Conservation (phyloP, 805 yeast species). For the Huiozyma sinensis region DNA sequence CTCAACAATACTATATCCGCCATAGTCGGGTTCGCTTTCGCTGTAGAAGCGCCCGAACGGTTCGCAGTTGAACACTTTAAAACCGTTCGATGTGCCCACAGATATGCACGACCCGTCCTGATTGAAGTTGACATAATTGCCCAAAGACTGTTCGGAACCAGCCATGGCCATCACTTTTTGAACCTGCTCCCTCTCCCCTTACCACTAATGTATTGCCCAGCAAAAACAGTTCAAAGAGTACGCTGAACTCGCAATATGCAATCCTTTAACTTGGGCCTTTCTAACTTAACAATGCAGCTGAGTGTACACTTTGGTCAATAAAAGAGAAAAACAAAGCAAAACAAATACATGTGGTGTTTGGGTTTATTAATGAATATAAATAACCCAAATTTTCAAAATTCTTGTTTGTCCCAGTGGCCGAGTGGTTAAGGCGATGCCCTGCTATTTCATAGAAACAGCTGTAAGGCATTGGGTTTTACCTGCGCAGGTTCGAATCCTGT, state of each 20-base stretch:
- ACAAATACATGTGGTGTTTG: no score
- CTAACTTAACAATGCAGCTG: no score
- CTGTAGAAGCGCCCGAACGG: slow-evolving; percentile 49
- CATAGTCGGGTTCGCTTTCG: slow-evolving; percentile 29
- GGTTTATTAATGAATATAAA: no score
- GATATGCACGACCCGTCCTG: slow-evolving; percentile 68
- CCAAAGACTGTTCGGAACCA: not conserved
- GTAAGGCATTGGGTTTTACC: slow-evolving; percentile 81
- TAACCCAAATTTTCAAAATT: no score
- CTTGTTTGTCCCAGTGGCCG: slow-evolving; percentile 66
- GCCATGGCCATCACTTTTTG: no score
- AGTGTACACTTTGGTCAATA: no score
- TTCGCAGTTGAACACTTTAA: slow-evolving; percentile 58
- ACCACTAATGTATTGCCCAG: no score
- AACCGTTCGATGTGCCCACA: slow-evolving; percentile 52
- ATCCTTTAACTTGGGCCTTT: no score
- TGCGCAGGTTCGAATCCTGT: slow-evolving; percentile 99
- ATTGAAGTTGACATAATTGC: slow-evolving; percentile 51
- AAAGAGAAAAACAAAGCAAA: no score
- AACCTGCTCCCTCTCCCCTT: no score
- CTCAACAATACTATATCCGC: slow-evolving; percentile 57
- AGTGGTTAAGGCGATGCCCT: slow-evolving; percentile 93
- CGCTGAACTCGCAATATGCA: no score
- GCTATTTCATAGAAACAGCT: slow-evolving; percentile 44
- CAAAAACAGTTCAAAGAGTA: no score